Conservation (phyloP, 371 early-diverging fungal genomes). For the Apophysomyces elegans region DNA sequence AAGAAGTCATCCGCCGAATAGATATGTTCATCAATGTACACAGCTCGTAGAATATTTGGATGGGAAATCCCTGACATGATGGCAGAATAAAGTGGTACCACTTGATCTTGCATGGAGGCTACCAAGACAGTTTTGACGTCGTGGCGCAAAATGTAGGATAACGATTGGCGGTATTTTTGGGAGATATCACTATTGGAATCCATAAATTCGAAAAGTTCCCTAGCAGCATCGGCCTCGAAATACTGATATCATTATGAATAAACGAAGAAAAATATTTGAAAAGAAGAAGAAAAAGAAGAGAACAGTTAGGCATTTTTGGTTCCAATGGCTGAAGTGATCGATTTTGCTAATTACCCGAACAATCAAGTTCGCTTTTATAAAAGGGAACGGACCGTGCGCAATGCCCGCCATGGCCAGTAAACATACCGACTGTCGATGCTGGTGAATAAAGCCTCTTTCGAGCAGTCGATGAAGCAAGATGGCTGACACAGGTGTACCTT, state of each 20-base stretch:
- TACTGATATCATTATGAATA: constrained; percentile 45
- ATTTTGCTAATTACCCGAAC: constrained; percentile 50
- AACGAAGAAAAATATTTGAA: too few species aligned
- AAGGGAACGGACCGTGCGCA: constrained; percentile 88
- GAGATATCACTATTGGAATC: constrained; percentile 71
- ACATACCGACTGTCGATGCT: constrained; percentile 67
- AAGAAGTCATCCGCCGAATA: constrained; percentile 81
- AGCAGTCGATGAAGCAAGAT: constrained; percentile 76
- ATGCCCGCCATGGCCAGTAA: constrained; percentile 93
- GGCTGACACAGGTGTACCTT: constrained; percentile 89
- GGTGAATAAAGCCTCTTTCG: constrained; percentile 64
- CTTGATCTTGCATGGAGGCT: constrained; percentile 90
- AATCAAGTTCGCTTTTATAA: constrained; percentile 75
- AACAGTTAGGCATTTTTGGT: background rate
- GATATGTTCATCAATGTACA: constrained; percentile 83
- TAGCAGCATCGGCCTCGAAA: constrained; percentile 89
- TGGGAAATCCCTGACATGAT: constrained; percentile 84
- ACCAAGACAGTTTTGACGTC: constrained; percentile 74
- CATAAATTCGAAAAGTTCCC: constrained; percentile 92
- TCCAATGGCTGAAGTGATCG: background rate
- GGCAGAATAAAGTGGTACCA: constrained; percentile 92
- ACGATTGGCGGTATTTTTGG: constrained; percentile 66
- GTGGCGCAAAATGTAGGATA: constrained; percentile 64
- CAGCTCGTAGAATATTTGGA: constrained; percentile 84
- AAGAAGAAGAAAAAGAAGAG: too few species aligned